Base-by-base conservation (phyloP, 1,284 basidiomycete genomes). In the Cutaneotrichosporon daszewskae region DNA sequence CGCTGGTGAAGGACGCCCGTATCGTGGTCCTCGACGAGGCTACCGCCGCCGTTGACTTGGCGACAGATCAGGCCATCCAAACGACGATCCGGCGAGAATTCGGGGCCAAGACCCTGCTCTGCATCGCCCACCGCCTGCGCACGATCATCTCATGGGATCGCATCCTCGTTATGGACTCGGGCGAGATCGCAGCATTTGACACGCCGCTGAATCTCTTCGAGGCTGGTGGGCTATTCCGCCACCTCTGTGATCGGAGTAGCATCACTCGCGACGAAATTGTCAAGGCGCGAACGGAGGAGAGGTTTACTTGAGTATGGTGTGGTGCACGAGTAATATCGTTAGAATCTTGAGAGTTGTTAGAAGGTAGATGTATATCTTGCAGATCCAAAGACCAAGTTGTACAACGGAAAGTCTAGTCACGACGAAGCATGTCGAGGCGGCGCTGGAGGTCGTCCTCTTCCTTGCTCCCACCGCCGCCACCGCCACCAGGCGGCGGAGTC, bases 361-460 rank as follows among this genome's bases (percentile, higher is more conserved):
- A n/a, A n/a, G n/a, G n/a, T n/a, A n/a, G n/a, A n/a, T n/a, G n/a
- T n/a, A 19, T 23, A 22, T 23, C 17, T 20, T 22, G 10, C 18
- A 9, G 19, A 3, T 22, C 17, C 18, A 20, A 18, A 18, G 8
- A n/a, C 24, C 20, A 4, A 16, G 6, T 18, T 11, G 11, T 35
- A 35, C 13, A n/a, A 13, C 19, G 18, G 11, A 19, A n/a, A 23
- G 17, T 20, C 40, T 56, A 72, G 44, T 69, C 68, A 34, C 65
- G 47, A 43, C 87, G 77, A 50, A 92, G 71, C 38, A 86, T 84
- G 71, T 92, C 87, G 54, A 94, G 68, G 49, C 89, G 76, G 16
- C 86, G 85, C 71, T 94, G 89, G 43, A 94, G 74, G 34, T 84
- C 85, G 67, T 94, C 89, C 69, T 94, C 86, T 55, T 90, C 89